A percentile compares a stretch with the other conserved stretches of the same genome.
Evolutionary conservation across 108 stramenopile species (phyloP).

Genomic region (Pinguiococcus pyrenoidosus): DNA sequence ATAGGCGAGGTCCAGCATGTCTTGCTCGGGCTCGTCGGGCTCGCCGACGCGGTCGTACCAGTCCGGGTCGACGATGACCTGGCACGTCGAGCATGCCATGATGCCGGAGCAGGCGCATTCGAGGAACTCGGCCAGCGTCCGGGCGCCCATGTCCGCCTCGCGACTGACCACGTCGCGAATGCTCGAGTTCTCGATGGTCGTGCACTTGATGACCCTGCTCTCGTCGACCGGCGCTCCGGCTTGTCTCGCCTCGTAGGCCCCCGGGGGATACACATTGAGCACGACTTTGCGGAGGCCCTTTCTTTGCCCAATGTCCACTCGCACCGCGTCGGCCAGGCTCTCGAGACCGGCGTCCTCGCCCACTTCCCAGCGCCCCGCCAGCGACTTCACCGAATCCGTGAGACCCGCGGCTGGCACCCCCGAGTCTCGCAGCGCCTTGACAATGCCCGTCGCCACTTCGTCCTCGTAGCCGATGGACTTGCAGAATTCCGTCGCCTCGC

Average conservation of each 20-base stretch:
- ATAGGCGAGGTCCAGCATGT: constrained; percentile 59
- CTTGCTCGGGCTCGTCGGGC: constrained; percentile 46
- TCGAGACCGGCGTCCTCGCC: constrained; percentile 51
- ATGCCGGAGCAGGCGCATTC: constrained; percentile 60
- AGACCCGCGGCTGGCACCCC: constrained; percentile 25
- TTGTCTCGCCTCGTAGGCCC: constrained; percentile 5
- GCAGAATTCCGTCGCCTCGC: constrained; percentile 14
- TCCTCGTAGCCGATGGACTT: constrained; percentile 15
- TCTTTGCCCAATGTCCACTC: constrained; percentile 23
- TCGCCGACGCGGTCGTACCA: constrained; percentile 34
- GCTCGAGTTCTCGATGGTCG: constrained; percentile 40
- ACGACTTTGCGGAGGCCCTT: constrained; percentile 22
- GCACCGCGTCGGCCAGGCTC: constrained; percentile 37
- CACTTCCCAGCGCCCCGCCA: constrained; percentile 50
- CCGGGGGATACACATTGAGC: constrained; percentile 43
- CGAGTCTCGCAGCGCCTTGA: constrained; percentile 23
- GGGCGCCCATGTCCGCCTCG: constrained; percentile 10
- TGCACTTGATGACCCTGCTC: constrained; percentile 19
- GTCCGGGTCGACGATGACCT: constrained; percentile 51
- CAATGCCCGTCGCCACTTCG: constrained; percentile 20
- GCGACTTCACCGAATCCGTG: constrained; percentile 21
- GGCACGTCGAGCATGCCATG: constrained; percentile 62
- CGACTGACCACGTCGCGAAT: constrained; percentile 34
- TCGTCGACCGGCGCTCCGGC: background rate
- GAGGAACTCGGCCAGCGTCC: constrained; percentile 45